Conservation (phyloP, 2,329 filamentous ascomycete species). For the Parascedosporium putredinis region DNA sequence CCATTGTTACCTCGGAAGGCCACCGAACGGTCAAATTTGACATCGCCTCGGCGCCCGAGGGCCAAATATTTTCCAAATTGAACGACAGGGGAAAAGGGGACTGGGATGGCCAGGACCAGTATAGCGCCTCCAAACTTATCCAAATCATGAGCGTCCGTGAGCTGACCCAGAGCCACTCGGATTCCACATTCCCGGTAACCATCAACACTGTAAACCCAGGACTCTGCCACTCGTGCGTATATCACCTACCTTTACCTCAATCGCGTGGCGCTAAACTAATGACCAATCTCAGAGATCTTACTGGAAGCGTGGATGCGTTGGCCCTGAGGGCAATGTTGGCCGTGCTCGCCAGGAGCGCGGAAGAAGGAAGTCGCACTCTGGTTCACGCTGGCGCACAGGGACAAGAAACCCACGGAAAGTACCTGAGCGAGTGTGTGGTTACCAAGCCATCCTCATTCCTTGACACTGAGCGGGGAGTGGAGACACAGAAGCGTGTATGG, state of each 20-base stretch:
- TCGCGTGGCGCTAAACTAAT: neutral
- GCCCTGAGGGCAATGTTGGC: too few relatives aligned
- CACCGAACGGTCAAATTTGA: conserved; percentile 10
- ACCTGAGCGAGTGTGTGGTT: conserved; percentile 28
- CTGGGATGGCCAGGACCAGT: conserved; percentile 13
- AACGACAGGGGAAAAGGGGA: conserved; percentile 17
- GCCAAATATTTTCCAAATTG: conserved; percentile 16
- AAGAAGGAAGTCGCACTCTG: conserved; percentile 29
- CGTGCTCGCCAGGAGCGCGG: conserved; percentile 25
- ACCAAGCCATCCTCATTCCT: too few relatives aligned
- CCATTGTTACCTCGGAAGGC: conserved; percentile 10
- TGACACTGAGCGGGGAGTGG: conserved; percentile 13
- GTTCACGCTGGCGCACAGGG: conserved; percentile 26
- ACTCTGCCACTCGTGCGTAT: conserved; percentile 23
- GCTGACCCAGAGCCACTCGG: conserved; percentile 19
- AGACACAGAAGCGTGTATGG: conserved; percentile 30
- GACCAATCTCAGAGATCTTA: too few relatives aligned
- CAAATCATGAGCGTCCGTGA: conserved; percentile 19
- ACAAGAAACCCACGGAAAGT: conserved; percentile 29
- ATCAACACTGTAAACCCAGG: conserved; percentile 30
- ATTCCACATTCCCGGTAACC: conserved; percentile 19
- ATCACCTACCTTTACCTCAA: neutral
- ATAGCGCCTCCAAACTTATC: conserved; percentile 22
- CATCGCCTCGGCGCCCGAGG: neutral
- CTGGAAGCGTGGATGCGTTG: too few relatives aligned